These are phyloP conservation scores for Primulina tabacum DNA, from an alignment of 257 asterid species.

Conservation along the genomic window DNA sequence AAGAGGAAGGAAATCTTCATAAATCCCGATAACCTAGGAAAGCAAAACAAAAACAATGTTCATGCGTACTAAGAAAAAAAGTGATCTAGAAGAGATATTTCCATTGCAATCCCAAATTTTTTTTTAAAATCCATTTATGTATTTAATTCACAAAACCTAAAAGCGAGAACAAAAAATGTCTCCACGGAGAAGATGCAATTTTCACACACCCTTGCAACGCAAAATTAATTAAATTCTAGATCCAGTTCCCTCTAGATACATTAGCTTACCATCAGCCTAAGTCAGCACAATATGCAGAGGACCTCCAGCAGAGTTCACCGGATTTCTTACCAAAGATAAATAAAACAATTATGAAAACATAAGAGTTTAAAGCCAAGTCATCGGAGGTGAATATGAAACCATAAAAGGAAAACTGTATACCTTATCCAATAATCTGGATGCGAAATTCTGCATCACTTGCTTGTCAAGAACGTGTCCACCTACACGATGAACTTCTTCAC, in stretches of 20 bases:
- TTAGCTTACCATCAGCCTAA: conserved; percentile 10
- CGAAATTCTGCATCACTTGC: conserved; percentile 75
- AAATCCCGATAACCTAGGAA: conserved; percentile 64
- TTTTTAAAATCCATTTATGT: neutral
- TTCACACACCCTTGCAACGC: neutral
- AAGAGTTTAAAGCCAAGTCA: conserved; percentile 14
- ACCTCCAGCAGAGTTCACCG: conserved; percentile 5
- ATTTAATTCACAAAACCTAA: neutral
- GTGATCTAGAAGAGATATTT: neutral
- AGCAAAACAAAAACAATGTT: conserved; percentile 24
- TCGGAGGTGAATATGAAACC: neutral
- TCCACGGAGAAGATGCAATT: neutral
- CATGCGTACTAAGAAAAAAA: conserved; percentile 18
- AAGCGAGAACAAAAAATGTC: neutral
- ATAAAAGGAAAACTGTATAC: conserved; percentile 37
- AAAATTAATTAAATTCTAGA: neutral
- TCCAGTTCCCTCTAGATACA: conserved; percentile 5
- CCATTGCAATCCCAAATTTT: neutral
- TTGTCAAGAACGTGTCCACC: conserved; percentile 97
- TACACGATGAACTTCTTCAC: conserved; percentile 92
- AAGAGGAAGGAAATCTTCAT: conserved; percentile 61
- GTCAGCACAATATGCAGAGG: conserved; percentile 3
- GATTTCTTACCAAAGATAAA: conserved; percentile 18
- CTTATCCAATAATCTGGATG: conserved; percentile 71
- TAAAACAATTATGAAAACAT: neutral